Evolutionary conservation across 2,329 filamentous ascomycete species (phyloP), one percentile per base, ranked within the genome.

Genomic region (Emmonsia crescens): DNA sequence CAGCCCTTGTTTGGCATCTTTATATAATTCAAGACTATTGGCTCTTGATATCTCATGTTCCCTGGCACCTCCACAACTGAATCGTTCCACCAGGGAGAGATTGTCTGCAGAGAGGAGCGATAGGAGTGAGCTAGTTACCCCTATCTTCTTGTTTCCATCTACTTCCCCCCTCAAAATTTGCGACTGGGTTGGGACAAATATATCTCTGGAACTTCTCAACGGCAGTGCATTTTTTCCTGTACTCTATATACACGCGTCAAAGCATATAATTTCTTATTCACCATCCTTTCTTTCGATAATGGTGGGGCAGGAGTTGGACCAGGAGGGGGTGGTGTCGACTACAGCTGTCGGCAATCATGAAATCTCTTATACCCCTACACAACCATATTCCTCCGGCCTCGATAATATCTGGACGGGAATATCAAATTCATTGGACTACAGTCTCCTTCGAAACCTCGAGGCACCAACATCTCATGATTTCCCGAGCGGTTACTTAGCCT

Each of bases 401-500:
- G 42, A 24, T 31, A n/a, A 16, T n/a, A 21, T 33, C 14, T 46
- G 38, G 38, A 31, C 24, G 8, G 42, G 38, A 10, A 27, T 57
- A 29, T 31, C 56, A 24, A 29, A 57, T 24, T 29, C 38, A 59
- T 61, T 63, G 16, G 48, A 64, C 0, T 65, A 62, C 12, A 60
- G 57, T 56, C 40, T 54, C 55, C 21, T 60, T 60, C 42, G 63
- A 66, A 44, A 64, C 61, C 31, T 66, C 64, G 16, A 65, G 64
- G n/a, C 60, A 8, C 67, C 67, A 1, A 56, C 62, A 2, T 67
- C 67, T 8, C 74, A 77, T 66, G 63, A 66, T 1, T 75, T 73
- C 51, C 67, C 67, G 5, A 68, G 71, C 38, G 75, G 72, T 1
- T 72, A 76, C 40, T 75, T 75, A 48, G 64, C 73, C 55, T 68